These are phyloP conservation scores for Aspergillus funiculosus DNA, from an alignment of 495 filamentous ascomycete genomes.

Conservation along the genomic window DNA sequence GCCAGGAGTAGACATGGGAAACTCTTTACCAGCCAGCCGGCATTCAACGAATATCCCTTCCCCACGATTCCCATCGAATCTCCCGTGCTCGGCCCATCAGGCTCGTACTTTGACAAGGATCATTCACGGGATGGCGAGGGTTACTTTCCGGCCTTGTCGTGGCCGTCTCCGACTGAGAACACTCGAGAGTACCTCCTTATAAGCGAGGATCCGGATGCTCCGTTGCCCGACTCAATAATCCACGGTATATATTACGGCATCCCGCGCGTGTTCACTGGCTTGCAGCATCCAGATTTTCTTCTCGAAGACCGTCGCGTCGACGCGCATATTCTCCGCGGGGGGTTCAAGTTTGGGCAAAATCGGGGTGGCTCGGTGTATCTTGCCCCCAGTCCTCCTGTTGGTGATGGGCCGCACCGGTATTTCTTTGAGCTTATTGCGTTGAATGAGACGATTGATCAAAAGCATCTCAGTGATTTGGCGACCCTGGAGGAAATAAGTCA, in stretches of 20 bases:
- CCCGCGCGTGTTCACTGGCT: conserved; percentile 27
- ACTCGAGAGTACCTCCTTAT: conserved; percentile 46
- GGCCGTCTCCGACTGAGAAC: conserved; percentile 29
- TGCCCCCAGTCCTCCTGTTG: conserved; percentile 36
- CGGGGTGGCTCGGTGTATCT: conserved; percentile 34
- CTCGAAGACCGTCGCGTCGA: conserved; percentile 15
- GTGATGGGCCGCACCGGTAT: conserved; percentile 47
- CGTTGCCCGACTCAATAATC: conserved; percentile 39
- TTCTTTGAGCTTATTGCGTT: conserved; percentile 47
- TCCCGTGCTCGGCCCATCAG: conserved; percentile 39
- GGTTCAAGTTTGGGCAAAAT: conserved; percentile 44
- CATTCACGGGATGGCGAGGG: conserved; percentile 40
- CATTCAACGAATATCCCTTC: conserved; percentile 36
- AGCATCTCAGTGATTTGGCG: conserved; percentile 26
- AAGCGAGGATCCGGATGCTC: conserved; percentile 47
- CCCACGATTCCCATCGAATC: conserved; percentile 42
- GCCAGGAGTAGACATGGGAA: conserved; percentile 40
- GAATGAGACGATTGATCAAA: conserved; percentile 31
- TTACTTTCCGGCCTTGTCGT: conserved; percentile 40
- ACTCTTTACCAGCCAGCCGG: conserved; percentile 40
- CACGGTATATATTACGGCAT: conserved; percentile 47
- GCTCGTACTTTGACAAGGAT: conserved; percentile 32
- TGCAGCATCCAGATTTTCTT: conserved; percentile 38
- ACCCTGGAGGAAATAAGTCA: conserved; percentile 34
- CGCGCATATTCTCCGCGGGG: conserved; percentile 30